phyloP scores from a whole-genome alignment of 805 yeast species.

The Kazachstania psychrophila region DNA sequence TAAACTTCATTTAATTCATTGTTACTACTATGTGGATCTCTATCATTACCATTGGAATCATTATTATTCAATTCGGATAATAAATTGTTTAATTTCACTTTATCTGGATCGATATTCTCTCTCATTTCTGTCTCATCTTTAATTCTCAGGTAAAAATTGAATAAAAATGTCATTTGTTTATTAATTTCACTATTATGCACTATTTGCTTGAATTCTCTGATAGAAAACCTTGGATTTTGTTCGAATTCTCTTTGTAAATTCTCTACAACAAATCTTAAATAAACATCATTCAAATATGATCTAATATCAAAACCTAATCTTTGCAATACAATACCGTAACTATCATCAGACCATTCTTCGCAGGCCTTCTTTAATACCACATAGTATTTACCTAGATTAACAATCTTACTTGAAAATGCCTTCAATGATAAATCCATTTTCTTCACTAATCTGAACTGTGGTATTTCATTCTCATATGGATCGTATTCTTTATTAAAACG shows the following conservation, averaged over 20 bases:
- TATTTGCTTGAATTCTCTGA: constrained; percentile 50
- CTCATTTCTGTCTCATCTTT: constrained; percentile 37
- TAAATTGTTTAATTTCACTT: constrained; percentile 32
- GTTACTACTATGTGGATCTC: neutral
- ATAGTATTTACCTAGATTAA: constrained; percentile 55
- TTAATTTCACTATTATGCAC: constrained; percentile 31
- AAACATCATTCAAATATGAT: constrained; percentile 32
- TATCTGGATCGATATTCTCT: constrained; percentile 35
- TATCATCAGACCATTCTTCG: constrained; percentile 44
- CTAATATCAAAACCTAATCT: constrained; percentile 57
- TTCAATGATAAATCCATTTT: constrained; percentile 66
- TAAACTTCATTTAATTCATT: constrained; percentile 28
- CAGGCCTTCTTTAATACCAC: constrained; percentile 50
- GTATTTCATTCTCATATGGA: constrained; percentile 37
- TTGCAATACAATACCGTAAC: constrained; percentile 67
- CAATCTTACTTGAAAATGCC: constrained; percentile 54
- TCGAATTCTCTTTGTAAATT: constrained; percentile 47
- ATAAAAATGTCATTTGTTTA: constrained; percentile 43
- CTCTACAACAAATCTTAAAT: constrained; percentile 29
- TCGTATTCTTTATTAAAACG: constrained; percentile 56
- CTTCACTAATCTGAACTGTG: constrained; percentile 65
- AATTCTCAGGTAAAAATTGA: constrained; percentile 47
- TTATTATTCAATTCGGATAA: constrained; percentile 5
- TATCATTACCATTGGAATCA: neutral
- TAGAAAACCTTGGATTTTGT: constrained; percentile 42